Evolutionary conservation across 306 rosid genomes (phyloP), one percentile per base, ranked within the genome.

Genomic region (Ziziphus jujuba): DNA sequence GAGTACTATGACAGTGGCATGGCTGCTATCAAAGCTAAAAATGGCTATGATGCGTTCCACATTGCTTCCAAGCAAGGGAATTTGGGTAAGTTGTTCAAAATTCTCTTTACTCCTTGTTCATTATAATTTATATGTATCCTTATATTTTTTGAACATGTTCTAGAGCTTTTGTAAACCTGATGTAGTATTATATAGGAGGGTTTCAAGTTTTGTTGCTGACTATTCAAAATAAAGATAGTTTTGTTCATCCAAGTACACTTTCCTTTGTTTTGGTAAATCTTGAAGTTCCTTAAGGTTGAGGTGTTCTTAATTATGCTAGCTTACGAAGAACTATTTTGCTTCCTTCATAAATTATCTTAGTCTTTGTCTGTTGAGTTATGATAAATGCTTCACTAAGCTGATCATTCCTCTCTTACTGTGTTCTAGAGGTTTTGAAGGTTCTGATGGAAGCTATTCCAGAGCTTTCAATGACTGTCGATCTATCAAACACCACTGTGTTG

Each of bases 21-120:
- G 75, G 93, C 86, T 58, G 23, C 84, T 45, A 36, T 60, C 67
- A 90, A 82, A 79, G 93, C 96, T 77, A 74, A 79, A 76, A 85
- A 83, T 79, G 87, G 89, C 44, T 85, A 50, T 34, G 96, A 90
- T 72, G 89, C 96, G 43, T 90, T 90, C 60, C 96, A 83, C 52
- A 43, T 90, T 73, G 91, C 93, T 85, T 84, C 96, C 69, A 87
- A 87, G 78, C 84, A 83, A 75, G 96, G 93, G 59, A 51, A 83
- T 70, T 63, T 90, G 49, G 93, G 96, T 87, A 44, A 60, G 79
- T 65, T 66, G 15, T 9, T 19, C 13, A 12, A 15, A 67, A 24
- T 40, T 16, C 17, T 22, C 1, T 22, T 54, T 59, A 20, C 50
- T 24, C 23, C n/a, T 62, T 40, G 1, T 55, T 53, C 44, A 16